Evolutionary conservation across 73 alveolate species (phyloP).

Genomic region (Stentor coeruleus): DNA sequence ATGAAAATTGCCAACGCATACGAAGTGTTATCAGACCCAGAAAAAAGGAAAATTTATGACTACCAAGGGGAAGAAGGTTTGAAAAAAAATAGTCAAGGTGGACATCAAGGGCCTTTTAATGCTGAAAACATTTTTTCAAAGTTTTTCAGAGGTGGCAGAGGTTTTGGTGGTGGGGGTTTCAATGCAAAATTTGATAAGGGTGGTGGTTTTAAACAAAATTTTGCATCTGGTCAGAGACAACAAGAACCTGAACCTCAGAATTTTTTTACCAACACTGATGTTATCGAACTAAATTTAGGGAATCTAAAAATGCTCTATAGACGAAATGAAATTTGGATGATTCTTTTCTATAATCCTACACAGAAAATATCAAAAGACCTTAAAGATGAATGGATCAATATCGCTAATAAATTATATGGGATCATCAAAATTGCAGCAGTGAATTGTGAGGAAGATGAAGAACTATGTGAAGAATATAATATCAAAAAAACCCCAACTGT

Average conservation of each 20-base stretch:
- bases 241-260: slow-evolving; percentile 67
- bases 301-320: slow-evolving; percentile 75
- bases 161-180: slow-evolving; percentile 55
- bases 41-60: slow-evolving; percentile 75
- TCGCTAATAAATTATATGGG: slow-evolving; percentile 94
- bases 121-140: slow-evolving; percentile 82
- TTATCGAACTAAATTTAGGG: slow-evolving; percentile 76
- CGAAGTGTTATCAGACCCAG: slow-evolving; percentile 78
- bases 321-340: slow-evolving; percentile 93
- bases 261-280: slow-evolving; percentile 83
- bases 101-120: slow-evolving; percentile 36
- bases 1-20: slow-evolving; percentile 85
- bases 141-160: slow-evolving; percentile 93
- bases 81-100: slow-evolving; percentile 52
- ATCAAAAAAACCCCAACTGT: slow-evolving; percentile 79
- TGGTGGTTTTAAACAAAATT: slow-evolving; percentile 60
- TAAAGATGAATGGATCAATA: slow-evolving; percentile 66
- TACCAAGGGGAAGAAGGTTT: slow-evolving; percentile 83
- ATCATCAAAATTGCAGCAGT: slow-evolving; percentile 93
- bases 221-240: slow-evolving; percentile 49
- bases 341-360: slow-evolving; percentile 76
- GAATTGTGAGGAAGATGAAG: slow-evolving; percentile 96
- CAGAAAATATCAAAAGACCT: slow-evolving; percentile 55
- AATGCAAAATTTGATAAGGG: slow-evolving; percentile 64
- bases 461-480: slow-evolving; percentile 94